Evolutionary conservation across 768 basidiomycete genomes (phyloP), one percentile per base, ranked within the genome.

Genomic region (Leccinum uliginosum): DNA sequence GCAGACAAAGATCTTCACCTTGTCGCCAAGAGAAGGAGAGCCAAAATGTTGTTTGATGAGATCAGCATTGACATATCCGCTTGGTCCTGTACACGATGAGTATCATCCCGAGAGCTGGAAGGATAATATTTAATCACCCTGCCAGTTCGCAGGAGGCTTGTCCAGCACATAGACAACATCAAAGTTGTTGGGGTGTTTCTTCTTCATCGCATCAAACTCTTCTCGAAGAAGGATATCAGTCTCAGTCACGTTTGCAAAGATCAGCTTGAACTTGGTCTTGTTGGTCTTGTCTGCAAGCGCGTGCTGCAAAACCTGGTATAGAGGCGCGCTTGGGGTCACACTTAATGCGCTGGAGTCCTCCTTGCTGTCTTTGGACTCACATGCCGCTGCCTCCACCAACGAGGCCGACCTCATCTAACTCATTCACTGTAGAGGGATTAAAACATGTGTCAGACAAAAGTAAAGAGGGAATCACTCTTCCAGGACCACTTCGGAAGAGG

Each of bases 331-430:
- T 64, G 52, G 51, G 11, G 8, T 7, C n/a, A 46, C 23, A 19
- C 65, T 51, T 60, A 51, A 44, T 32, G 44, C 10, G 23, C 9
- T 15, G 50, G 29, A 30, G 8, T 11, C 23, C 32, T 17, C 24
- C 7, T 45, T 51, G 29, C 21, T 30, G 40, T 32, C 26, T 48
- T 52, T 40, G 26, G 32, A 74, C 85, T 64, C 65, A 89, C 87
- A 98, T 93, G 70, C 97, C 97, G 62, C 85, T 89, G 53, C 97
- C 97, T 53, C 97, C 97, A 32, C 91, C 92, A 64, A 98, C 91
- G 64, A 95, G 78, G 12, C 87, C 89, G 54, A 97, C 86, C 62
- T 93, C 78, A 21, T 94, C 90, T 52, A 88, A 86, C 71, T 93
- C 83, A 70, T 92, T 91, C 61, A 78, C 90, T 92, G 61, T n/a